Base-by-base conservation (phyloP, 176 grass and related monocot species). In the Panicum miliaceum region DNA sequence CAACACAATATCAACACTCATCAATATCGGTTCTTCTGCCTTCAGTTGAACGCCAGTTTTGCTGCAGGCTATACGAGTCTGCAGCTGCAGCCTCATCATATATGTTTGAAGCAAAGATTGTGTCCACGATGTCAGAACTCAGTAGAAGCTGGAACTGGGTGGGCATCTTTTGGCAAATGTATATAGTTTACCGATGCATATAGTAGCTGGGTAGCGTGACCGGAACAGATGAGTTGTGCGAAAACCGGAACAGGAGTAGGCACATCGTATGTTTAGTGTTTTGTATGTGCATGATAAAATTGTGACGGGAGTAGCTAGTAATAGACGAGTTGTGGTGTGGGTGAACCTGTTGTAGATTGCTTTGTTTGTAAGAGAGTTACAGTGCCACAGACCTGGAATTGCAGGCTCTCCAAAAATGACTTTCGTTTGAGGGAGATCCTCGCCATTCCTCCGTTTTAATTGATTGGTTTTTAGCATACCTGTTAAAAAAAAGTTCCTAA, bases 101-200 rank as follows among this genome's bases (percentile, higher is more conserved):
- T 70, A 25, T 45, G 42, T 71, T 20, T 70, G 40, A 46, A 71
- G 41, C 22, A 23, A 27, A 46, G 23, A 43, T 47, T 47, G 68
- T 5, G 12, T 29, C 69, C 12, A n/a, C 13, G 13, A 71, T 48
- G 25, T 72, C 42, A 16, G 45, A 51, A 32, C 9, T 72, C 23
- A 26, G 45, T 34, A 51, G 4, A 18, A 18, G 12, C 46, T 51
- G 70, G 19, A 32, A 50, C 70, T 48, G 23, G 15, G 69, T 29
- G 70, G 41, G 36, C 54, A 8, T 43, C 32, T 59, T 58, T 42
- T 61, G 37, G 37, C n/a, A 61, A 76, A 38, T 71, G 43, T 76
- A 57, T 61, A 42, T 77, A 77, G 75, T 27, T 45, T 60, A 7
- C 62, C 56, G 23, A 14, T 62, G 12, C 11, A 9, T 77, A 77